Evolutionary conservation across 805 yeast species (phyloP), one percentile per base, ranked within the genome.

Genomic region (Yarrowia sp.): DNA sequence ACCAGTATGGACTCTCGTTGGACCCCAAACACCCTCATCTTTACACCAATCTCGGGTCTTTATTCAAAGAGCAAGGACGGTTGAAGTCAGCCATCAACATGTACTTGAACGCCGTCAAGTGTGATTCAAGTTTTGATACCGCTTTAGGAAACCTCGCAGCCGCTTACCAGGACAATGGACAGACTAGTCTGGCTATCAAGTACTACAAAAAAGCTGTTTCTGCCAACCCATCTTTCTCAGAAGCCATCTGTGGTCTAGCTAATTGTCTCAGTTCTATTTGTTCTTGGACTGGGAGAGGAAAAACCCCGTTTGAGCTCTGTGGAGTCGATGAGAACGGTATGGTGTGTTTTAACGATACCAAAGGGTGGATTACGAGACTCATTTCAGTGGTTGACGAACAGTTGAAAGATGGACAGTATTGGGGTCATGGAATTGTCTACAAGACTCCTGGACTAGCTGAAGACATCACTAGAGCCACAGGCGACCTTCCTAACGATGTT

Each of bases 21-120:
- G 76, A 74, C 60, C 55, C 71, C 10, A 69, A 69, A n/a, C 76
- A 74, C 50, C 77, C 76, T 3, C 76, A 74, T 65, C 66, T 74
- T 8, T 72, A 73, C 66, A 73, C 76, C 7, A 74, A 74, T 32
- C 67, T 73, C 36, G 76, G 76, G 8, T 72, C 76, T 8, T 66
- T 74, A 3, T 67, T 69, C 22, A 70, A 74, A 13, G 76, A 74
- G 44, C 74, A 72, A 42, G 76, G 77, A 10, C 47, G 68, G 0
- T 53, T 71, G 8, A 42, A 64, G 5, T 72, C 71, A 32, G 75
- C 76, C 11, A 67, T 74, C 13, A 45, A 67, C n/a, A 70, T 72
- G 71, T 74, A 74, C 61, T 67, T 69, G 32, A 65, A 67, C 13
- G 76, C 76, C 1, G 74, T 74, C n/a, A 64, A 68, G 9, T 70